Conservation (phyloP, 768 basidiomycete species). For the Trichaptum fuscoviolaceum region DNA sequence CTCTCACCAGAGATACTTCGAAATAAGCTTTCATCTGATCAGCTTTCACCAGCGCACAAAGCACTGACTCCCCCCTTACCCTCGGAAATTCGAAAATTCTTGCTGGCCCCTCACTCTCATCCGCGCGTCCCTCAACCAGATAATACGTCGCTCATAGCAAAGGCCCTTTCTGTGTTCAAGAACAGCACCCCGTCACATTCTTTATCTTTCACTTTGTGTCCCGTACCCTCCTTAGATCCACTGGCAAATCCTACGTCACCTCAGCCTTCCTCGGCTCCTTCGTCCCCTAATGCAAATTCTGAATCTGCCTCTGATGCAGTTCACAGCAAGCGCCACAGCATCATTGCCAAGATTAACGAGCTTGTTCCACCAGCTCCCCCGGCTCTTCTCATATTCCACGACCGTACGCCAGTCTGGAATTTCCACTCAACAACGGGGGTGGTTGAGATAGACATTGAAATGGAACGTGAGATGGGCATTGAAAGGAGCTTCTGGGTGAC, state of each 20-base stretch:
- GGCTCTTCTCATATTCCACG: slow-evolving; percentile 62
- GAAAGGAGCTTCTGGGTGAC: slow-evolving; percentile 78
- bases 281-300: slow-evolving; percentile 11
- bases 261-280: slow-evolving; percentile 18
- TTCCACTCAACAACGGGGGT: slow-evolving; percentile 53
- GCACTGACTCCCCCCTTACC: slow-evolving; percentile 5
- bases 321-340: slow-evolving; percentile 13
- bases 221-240: slow-evolving; percentile 16
- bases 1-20: slow-evolving; percentile 26
- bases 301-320: slow-evolving; percentile 16
- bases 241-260: slow-evolving; percentile 12
- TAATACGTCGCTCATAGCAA: slow-evolving; percentile 21
- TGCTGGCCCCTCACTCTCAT: slow-evolving; percentile 26
- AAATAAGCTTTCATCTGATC: slow-evolving; percentile 20
- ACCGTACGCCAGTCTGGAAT: slow-evolving; percentile 63
- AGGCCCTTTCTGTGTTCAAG: slow-evolving; percentile 24
- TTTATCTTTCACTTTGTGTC: slow-evolving; percentile 55
- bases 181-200: slow-evolving; percentile 45
- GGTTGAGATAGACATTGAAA: slow-evolving; percentile 55
- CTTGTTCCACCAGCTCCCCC: slow-evolving; percentile 27
- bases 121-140: slow-evolving; percentile 16
- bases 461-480: slow-evolving; percentile 57
- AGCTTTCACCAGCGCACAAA: neutral
- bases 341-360: slow-evolving; percentile 8
- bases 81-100: slow-evolving; percentile 22